Evolutionary conservation across 1,284 basidiomycete species (phyloP), one percentile per base, ranked within the genome.

Genomic region (Omphalotus olearius): DNA sequence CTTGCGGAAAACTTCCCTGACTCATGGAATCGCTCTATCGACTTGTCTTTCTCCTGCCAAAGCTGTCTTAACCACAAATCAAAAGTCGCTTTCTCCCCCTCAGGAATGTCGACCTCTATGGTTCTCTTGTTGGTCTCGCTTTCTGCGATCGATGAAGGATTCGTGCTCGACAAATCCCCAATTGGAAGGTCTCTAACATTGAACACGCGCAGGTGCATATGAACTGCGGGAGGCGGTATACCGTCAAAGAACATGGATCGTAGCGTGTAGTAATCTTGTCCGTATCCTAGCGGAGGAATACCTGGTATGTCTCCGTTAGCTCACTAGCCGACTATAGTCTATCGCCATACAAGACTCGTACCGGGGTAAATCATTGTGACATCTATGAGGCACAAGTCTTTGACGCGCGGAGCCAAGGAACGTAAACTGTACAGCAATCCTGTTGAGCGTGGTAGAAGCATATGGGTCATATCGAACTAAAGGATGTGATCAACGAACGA

Each of bases 351-450:
- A 23, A 23, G 23, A 23, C 23, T 50, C 69, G 59, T 65, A 74
- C 93, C 94, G 50, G 94, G 93, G 68, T 98, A 98, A 16, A 88
- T 81, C 56, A 95, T 79, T 0, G 95, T 97, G 41, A 94, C 72
- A 63, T 96, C 93, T n/a, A 98, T 73, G 16, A 99, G 69, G 60
- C 86, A 80, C 55, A 98, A 73, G 54, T 80, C 79, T 17, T 87
- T 85, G 39, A 96, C 79, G 47, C 87, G 79, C 16, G 90, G 85
- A 7, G 83, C 75, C 7, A 98, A 78, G 0, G 91, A 87, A 23
- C 92, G 80, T 35, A 98, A 71, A 56, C 86, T 91, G 66, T 91
- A 93, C 55, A 90, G 85, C 47, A 98, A 71, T 1, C 96, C 96
- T 0, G 93, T 97, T 23, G 93, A 91, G 44, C 95, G 81, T 0